Conservation (phyloP, 495 filamentous ascomycete species). For the Hypoxylon intermedium region DNA sequence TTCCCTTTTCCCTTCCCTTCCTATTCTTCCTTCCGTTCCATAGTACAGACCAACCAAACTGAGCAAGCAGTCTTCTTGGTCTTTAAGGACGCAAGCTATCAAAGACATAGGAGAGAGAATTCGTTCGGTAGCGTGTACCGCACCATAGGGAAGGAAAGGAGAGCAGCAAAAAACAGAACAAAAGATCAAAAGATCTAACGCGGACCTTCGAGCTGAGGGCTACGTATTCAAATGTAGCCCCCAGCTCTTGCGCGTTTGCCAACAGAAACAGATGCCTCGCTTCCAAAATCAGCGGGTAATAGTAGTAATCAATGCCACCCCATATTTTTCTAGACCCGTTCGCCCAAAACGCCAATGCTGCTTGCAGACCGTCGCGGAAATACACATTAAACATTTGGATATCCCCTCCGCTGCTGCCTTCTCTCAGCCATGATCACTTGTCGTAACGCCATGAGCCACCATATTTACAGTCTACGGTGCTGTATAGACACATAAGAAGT, state of each 20-base stretch:
- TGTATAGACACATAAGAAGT: conserved; percentile 39
- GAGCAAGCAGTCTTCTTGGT: not conserved
- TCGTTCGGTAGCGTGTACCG: conserved; percentile 1
- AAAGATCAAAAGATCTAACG: too few relatives aligned
- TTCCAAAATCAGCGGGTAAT: not conserved
- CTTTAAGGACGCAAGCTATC: conserved; percentile 3
- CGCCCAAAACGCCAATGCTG: conserved; percentile 44
- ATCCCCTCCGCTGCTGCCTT: conserved; percentile 26
- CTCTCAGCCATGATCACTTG: conserved; percentile 12
- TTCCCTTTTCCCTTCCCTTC: conserved; percentile 1
- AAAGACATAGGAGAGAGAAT: conserved; percentile 14
- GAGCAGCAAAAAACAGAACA: too few relatives aligned
- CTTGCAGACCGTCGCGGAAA: conserved; percentile 33
- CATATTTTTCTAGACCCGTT: conserved; percentile 30
- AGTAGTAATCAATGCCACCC: conserved; percentile 4
- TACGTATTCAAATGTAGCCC: not conserved
- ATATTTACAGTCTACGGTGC: conserved; percentile 35
- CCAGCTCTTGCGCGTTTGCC: not conserved
- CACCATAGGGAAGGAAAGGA: too few relatives aligned
- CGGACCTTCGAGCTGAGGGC: not conserved
- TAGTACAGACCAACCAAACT: too few relatives aligned
- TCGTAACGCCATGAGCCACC: conserved; percentile 39
- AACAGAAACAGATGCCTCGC: not conserved
- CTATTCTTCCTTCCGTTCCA: not conserved
- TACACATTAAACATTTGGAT: conserved; percentile 40